phyloP scores from a whole-genome alignment of 768 basidiomycete genomes.

The Chalciporus piperatus region DNA sequence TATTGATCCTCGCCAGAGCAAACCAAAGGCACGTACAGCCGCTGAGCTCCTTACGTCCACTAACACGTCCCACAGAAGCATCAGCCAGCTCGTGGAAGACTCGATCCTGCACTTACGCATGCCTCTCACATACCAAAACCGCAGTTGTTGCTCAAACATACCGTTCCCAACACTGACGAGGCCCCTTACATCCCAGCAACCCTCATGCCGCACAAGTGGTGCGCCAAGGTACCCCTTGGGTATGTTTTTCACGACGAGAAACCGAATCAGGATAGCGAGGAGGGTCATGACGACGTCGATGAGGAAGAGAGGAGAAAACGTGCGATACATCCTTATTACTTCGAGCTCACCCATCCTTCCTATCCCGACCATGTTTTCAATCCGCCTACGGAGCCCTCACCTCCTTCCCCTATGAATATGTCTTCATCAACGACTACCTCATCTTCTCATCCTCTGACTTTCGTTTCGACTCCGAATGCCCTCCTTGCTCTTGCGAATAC shows the following conservation, averaged over 20 bases:
- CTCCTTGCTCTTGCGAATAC: constrained; percentile 64
- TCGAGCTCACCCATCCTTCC: constrained; percentile 73
- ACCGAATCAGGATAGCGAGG: constrained; percentile 19
- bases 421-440: constrained; percentile 28
- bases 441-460: constrained; percentile 49
- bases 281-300: constrained; percentile 11
- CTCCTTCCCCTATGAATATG: constrained; percentile 57
- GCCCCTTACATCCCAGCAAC: constrained; percentile 61
- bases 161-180: constrained; percentile 53
- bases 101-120: constrained; percentile 67
- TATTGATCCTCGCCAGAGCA: constrained; percentile 13
- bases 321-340: constrained; percentile 73
- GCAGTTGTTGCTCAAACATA: constrained; percentile 66
- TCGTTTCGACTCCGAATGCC: constrained; percentile 56
- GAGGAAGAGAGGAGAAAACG: constrained; percentile 24
- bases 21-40: constrained; percentile 31
- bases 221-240: constrained; percentile 81
- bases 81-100: constrained; percentile 38
- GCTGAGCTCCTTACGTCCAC: background rate
- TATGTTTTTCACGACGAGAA: constrained; percentile 42
- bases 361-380: constrained; percentile 72
- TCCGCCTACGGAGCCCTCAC: constrained; percentile 44
- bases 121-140: constrained; percentile 78
- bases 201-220: constrained; percentile 68
- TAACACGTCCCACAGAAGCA: constrained; percentile 31